Evolutionary conservation across 1,139 yeast genomes (phyloP), one percentile per base, ranked within the genome.

Genomic region (Geotrichum candidum): DNA sequence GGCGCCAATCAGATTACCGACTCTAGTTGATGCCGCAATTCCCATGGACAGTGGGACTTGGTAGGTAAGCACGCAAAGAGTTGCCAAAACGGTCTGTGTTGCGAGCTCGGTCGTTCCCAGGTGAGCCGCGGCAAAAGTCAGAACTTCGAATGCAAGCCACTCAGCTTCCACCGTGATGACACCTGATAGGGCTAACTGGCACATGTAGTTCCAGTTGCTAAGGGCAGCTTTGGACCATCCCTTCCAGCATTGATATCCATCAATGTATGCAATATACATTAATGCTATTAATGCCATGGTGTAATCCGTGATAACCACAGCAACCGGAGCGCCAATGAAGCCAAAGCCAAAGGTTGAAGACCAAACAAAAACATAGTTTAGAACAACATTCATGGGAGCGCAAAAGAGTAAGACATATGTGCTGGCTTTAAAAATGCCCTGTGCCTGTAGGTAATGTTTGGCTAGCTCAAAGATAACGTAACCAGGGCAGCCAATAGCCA

Each of bases 341-440:
- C 89, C 90, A 27, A 85, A 66, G 0, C 86, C 88, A 54, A 80
- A 73, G 54, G 76, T 74, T 78, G 83, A 73, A 70, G 87, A 80
- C 94, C 96, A 91, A 10, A 91, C 96, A 51, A 91, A 76, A n/a
- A 84, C 70, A 79, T 87, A 90, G 65, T 92, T 89, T 59, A 88
- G 72, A 11, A 84, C 69, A 6, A 88, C 81, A 73, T 92, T 90
- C 33, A 88, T 68, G 0, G 97, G 97, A 0, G 97, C 94, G 68
- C 92, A 84, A 11, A 90, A 74, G 56, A 89, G 78, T 52, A 91
- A 75, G 5, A 90, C 87, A 41, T 88, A 85, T 1, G 96, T 88
- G 3, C 95, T 89, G 0, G 97, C 97, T 69, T 89, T 95, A 77
- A 90, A 91, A 33, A 90, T 88, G 9, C 96, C 96, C 74, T 92